Conservation (phyloP, 2,329 filamentous ascomycete species). For the Penicillium griseofulvum region DNA sequence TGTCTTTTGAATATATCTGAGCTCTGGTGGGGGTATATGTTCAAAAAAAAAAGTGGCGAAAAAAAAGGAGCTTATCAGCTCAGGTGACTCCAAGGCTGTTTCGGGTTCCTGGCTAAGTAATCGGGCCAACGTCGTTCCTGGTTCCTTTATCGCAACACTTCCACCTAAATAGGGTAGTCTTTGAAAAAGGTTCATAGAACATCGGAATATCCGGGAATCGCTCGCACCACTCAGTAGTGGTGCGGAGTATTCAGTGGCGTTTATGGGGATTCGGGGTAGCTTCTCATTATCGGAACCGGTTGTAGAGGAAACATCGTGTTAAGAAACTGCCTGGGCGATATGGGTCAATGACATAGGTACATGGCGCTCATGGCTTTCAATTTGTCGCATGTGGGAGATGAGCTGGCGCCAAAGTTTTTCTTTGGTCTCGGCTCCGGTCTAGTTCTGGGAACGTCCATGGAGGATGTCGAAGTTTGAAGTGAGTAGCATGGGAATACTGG, state of each 20-base stretch:
- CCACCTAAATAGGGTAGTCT: not conserved
- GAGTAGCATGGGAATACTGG: not conserved
- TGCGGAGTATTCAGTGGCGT: not conserved
- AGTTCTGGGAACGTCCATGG: not conserved
- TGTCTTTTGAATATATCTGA: not conserved
- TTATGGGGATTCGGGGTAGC: not conserved
- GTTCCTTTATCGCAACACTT: not conserved
- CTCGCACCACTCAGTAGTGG: not conserved
- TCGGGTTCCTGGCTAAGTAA: constrained; percentile 15
- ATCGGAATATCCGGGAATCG: not conserved
- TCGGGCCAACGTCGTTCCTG: constrained; percentile 15
- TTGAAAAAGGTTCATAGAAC: not conserved
- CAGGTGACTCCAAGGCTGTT: constrained; percentile 16
- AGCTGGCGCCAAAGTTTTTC: not conserved
- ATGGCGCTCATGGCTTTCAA: constrained; percentile 2
- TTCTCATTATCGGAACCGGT: not conserved
- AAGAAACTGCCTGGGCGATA: not conserved
- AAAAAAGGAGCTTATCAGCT: constrained; percentile 21
- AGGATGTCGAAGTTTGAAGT: not conserved
- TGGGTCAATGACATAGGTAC: not conserved
- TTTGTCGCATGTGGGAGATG: constrained; percentile 1
- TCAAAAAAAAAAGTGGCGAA: constrained; percentile 19
- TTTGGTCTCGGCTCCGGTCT: not conserved
- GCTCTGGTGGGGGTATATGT: not conserved
- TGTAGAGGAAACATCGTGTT: not conserved